Evolutionary conservation across 148 eudicot species (phyloP).

Genomic region (Rheum nobile): DNA sequence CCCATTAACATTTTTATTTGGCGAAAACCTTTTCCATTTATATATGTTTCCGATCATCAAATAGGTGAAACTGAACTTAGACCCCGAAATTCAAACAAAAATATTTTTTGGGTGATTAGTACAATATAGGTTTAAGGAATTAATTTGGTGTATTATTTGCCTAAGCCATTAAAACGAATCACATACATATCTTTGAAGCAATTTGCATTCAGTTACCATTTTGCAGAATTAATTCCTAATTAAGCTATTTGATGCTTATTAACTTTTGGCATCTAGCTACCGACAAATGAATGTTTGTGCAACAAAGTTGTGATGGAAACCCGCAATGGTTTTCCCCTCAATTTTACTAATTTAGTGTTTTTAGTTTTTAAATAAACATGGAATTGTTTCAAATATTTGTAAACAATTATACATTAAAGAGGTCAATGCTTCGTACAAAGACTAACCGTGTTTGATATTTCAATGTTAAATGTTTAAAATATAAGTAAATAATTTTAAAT

Average conservation of each 20-base stretch:
- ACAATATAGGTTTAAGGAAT: background rate
- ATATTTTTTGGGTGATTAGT: too few species aligned
- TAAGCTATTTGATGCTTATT: background rate
- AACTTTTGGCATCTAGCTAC: background rate
- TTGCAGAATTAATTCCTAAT: background rate
- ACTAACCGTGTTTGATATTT: too few species aligned
- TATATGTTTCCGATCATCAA: too few species aligned
- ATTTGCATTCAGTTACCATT: background rate
- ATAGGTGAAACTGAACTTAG: background rate
- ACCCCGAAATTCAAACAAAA: too few species aligned
- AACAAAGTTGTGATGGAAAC: background rate
- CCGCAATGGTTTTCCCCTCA: background rate
- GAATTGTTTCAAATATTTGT: too few species aligned
- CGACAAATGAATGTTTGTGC: background rate
- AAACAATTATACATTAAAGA: too few species aligned
- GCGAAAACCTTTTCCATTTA: too few species aligned
- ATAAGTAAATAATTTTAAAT: too few species aligned
- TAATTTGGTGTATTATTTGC: background rate
- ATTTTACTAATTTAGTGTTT: too few species aligned
- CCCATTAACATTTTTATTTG: background rate
- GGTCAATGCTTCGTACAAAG: too few species aligned
- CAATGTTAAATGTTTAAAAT: too few species aligned
- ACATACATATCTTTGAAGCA: background rate
- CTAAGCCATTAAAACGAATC: background rate
- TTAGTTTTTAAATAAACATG: background rate